Base-by-base conservation (phyloP, 2,329 filamentous ascomycete genomes). In the Zalaria sp. region DNA sequence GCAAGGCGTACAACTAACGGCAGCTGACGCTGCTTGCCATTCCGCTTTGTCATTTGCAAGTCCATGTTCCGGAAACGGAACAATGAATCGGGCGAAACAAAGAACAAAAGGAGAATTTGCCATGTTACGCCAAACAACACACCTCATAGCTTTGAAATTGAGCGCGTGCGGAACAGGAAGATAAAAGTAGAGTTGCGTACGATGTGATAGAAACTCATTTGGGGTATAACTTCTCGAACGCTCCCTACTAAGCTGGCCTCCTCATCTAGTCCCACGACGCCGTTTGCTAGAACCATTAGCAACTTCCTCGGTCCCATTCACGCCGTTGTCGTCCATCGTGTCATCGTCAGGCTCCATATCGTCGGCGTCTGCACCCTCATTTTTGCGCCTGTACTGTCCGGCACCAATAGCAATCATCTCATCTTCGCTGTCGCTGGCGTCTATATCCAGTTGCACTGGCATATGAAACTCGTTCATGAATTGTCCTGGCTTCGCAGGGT, bases 341-440 rank as follows among this genome's bases (percentile, higher is more conserved):
- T 44, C 65, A 2, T 59, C 64, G 26, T 69, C 69, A 11, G 62
- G 67, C 43, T 77, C 73, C 52, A 79, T 77, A 49, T 77, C 79
- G 46, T 81, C 78, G 50, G 80, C 71, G 38, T 75, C 75, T 43
- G 82, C 79, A 1, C 83, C 84, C 7, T 85, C 79, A 57, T 85
- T 94, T 57, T 87, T 82, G 45, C 87, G 75, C 49, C 89, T 74
- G 72, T 93, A 89, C 37, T 91, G 93, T 7, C 89, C 89, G 1
- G 75, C 72, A 0, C 77, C 77, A 41, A 80, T 68, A 31, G 74
- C 71, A 31, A 81, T 65, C 39, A 80, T 72, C 56, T 98, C 93
- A 53, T 98, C 91, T 56, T 95, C 91, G 56, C 85, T 94, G 56
- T 96, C 91, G 52, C 85, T 94, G 53, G 93, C 87, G 38, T 87